Evolutionary conservation across 2,329 filamentous ascomycete species (phyloP).

Genomic region (Tolypocladium paradoxum): DNA sequence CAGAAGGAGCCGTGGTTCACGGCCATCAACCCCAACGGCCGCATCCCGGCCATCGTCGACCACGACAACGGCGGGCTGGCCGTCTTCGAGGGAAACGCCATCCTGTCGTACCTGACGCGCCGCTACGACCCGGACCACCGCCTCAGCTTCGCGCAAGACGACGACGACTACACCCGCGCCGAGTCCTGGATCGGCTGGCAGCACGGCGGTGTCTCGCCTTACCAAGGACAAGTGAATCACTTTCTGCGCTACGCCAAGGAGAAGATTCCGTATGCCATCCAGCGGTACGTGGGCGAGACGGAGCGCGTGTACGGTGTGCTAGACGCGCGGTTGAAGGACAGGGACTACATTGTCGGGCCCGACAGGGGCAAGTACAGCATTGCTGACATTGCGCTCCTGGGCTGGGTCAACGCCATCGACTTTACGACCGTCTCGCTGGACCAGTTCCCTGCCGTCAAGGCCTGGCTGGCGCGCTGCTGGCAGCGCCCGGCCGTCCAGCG

Average conservation of each 20-base stretch:
- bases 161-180: slow-evolving; percentile 22
- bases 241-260: slow-evolving; percentile 59
- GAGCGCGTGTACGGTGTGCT: slow-evolving; percentile 64
- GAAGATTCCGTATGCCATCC: slow-evolving; percentile 58
- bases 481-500: slow-evolving; percentile 60
- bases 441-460: slow-evolving; percentile 61
- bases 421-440: slow-evolving; percentile 26
- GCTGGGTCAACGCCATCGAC: slow-evolving; percentile 50
- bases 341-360: slow-evolving; percentile 43
- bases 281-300: slow-evolving; percentile 67
- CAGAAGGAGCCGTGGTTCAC: slow-evolving; percentile 61
- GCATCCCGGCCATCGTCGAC: slow-evolving; percentile 56
- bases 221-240: slow-evolving; percentile 67
- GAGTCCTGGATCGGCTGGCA: slow-evolving; percentile 54
- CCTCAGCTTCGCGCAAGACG: slow-evolving; percentile 27
- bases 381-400: slow-evolving; percentile 62
- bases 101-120: slow-evolving; percentile 63
- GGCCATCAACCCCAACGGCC: slow-evolving; percentile 51
- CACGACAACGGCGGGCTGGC: slow-evolving; percentile 49
- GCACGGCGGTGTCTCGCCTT: slow-evolving; percentile 63
- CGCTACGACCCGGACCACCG: slow-evolving; percentile 53
- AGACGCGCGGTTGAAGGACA: slow-evolving; percentile 47
- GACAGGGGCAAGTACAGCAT: slow-evolving; percentile 47
- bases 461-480: slow-evolving; percentile 62
- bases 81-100: slow-evolving; percentile 67